Evolutionary conservation across 805 yeast species (phyloP).

Genomic region (Metschnikowia santaceciliae): DNA sequence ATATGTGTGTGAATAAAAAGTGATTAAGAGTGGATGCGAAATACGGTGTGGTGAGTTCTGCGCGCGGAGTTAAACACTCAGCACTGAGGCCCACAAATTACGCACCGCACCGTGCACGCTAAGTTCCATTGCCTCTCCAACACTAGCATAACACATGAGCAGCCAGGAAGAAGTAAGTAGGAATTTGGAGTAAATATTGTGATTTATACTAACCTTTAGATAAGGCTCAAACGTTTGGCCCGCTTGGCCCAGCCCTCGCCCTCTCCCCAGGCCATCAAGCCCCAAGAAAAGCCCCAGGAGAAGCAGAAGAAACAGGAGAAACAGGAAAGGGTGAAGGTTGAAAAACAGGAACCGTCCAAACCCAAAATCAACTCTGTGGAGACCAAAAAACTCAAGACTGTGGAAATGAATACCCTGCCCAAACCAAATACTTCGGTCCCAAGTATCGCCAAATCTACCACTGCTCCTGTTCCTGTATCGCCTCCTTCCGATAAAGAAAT

Average conservation of each 20-base stretch:
- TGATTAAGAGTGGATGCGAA: too few species aligned
- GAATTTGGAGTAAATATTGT: too few species aligned
- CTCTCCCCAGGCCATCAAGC: constrained; percentile 2
- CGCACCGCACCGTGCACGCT: not conserved
- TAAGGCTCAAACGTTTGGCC: constrained; percentile 52
- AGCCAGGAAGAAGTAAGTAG: constrained; percentile 18
- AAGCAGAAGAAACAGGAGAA: not conserved
- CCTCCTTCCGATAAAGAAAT: constrained; percentile 19
- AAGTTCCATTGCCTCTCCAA: not conserved
- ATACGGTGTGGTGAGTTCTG: not conserved
- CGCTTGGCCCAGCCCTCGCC: constrained; percentile 30
- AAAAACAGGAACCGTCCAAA: too few species aligned
- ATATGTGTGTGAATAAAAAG: not conserved
- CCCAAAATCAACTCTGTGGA: not conserved
- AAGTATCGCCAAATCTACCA: not conserved
- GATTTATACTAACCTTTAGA: constrained; percentile 24
- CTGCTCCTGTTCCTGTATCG: not conserved
- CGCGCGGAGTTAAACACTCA: not conserved
- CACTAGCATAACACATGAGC: constrained; percentile 11
- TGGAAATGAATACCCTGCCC: not conserved
- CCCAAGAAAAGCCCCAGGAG: not conserved
- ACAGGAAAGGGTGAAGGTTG: too few species aligned
- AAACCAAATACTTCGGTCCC: not conserved
- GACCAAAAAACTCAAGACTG: constrained; percentile 1
- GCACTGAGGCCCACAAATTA: not conserved